phyloP scores from a whole-genome alignment of 2,329 filamentous ascomycete species.

The Ophiocordyceps australis region DNA sequence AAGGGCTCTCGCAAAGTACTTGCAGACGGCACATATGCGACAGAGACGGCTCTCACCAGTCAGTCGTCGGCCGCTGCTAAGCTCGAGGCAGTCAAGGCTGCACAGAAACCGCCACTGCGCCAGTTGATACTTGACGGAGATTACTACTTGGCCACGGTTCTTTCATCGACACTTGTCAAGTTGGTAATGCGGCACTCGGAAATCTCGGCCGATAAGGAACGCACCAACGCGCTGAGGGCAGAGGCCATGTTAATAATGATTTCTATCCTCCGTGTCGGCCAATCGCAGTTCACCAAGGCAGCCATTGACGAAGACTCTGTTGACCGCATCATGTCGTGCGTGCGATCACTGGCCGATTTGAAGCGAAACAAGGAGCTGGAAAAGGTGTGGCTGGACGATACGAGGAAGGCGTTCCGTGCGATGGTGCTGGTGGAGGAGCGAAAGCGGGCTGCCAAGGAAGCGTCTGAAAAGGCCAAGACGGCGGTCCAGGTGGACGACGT shows the following conservation, averaged over 20 bases:
- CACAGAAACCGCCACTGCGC: constrained; percentile 85
- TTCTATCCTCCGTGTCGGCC: constrained; percentile 90
- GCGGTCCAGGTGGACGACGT: constrained; percentile 94
- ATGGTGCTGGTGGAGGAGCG: constrained; percentile 97
- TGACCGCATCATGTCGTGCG: constrained; percentile 97
- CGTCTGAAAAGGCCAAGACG: constrained; percentile 78
- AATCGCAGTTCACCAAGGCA: constrained; percentile 96
- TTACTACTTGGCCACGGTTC: constrained; percentile 85
- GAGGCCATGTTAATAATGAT: constrained; percentile 99
- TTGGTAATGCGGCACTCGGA: constrained; percentile 95
- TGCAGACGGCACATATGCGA: constrained; percentile 93
- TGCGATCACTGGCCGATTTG: constrained; percentile 83
- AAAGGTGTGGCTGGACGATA: constrained; percentile 85
- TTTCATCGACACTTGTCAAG: constrained; percentile 93
- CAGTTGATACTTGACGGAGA: constrained; percentile 94
- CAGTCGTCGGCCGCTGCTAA: constrained; percentile 78
- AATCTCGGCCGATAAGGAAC: constrained; percentile 67
- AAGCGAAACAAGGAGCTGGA: constrained; percentile 79
- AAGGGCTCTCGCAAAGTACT: constrained; percentile 81
- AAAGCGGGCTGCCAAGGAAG: constrained; percentile 91
- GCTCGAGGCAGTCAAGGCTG: constrained; percentile 89
- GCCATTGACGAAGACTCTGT: constrained; percentile 95
- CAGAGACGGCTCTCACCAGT: constrained; percentile 88
- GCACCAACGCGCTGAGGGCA: constrained; percentile 84
- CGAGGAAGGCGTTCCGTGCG: constrained; percentile 82